Conservation (phyloP, 2,329 filamentous ascomycete genomes). For the Cercospora nicotianae region DNA sequence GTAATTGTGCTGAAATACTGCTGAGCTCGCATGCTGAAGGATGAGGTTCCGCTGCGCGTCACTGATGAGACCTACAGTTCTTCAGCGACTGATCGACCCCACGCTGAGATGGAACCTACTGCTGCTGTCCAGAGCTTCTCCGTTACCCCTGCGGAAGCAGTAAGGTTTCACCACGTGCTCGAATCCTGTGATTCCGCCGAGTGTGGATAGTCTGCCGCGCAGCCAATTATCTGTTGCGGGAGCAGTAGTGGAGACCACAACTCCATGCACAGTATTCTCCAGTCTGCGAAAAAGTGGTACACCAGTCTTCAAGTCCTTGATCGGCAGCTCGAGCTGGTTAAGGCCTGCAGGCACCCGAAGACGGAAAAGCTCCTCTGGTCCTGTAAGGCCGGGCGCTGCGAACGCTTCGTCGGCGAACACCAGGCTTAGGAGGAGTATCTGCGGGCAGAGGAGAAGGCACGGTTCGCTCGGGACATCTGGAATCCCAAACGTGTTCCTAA, state of each 20-base stretch:
- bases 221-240: background rate
- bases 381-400: background rate
- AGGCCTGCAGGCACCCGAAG: background rate
- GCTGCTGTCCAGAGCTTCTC: constrained; percentile 23
- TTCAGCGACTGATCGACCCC: background rate
- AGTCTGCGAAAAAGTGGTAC: background rate
- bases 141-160: constrained; percentile 11
- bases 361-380: background rate
- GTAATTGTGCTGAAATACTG: background rate
- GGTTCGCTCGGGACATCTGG: constrained; percentile 20
- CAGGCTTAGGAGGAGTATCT: constrained; percentile 20
- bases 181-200: background rate
- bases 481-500: constrained; percentile 23
- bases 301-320: background rate
- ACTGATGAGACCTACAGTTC: background rate
- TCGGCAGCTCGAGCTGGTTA: constrained; percentile 14
- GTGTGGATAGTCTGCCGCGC: background rate
- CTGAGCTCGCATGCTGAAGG: constrained; percentile 1
- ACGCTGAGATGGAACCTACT: constrained; percentile 13
- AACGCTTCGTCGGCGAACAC: constrained; percentile 24
- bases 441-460: constrained; percentile 22
- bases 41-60: background rate
- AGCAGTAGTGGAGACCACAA: background rate
- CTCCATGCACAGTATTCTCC: background rate
- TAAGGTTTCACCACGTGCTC: background rate